Percentiles rank a stretch among this genome's conserved stretches.
Evolutionary conservation across 805 yeast species (phyloP).

Genomic region (Sugiyamaella chiloensis): DNA sequence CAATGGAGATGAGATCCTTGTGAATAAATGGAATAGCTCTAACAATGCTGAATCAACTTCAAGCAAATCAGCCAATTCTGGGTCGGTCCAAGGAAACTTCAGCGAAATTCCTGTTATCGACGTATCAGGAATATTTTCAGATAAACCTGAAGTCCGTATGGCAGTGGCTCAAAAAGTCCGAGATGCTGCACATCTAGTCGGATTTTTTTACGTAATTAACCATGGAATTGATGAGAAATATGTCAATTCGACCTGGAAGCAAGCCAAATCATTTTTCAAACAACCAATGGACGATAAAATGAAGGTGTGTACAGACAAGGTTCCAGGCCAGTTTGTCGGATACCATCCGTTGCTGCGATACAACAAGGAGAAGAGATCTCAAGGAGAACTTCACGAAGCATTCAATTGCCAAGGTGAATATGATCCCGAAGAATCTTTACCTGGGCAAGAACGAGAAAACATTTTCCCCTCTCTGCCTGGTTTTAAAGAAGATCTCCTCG

Average conservation of each 20-base stretch:
- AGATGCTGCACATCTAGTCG: constrained; percentile 53
- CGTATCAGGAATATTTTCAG: not conserved
- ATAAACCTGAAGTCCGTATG: not conserved
- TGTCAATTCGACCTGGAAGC: constrained; percentile 18
- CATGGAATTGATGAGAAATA: constrained; percentile 44
- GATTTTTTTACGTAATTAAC: constrained; percentile 49
- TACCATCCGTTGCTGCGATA: constrained; percentile 41
- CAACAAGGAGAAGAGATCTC: not conserved
- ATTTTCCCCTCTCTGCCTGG: constrained; percentile 35
- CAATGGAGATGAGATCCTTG: not conserved
- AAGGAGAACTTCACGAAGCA: constrained; percentile 62
- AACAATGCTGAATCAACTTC: not conserved
- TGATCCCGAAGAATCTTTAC: constrained; percentile 47
- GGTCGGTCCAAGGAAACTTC: not conserved
- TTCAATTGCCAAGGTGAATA: constrained; percentile 51
- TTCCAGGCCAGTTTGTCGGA: constrained; percentile 52
- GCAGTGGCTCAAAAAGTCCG: constrained; percentile 25
- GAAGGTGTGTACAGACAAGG: constrained; percentile 48
- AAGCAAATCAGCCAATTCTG: no score
- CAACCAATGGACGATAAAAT: constrained; percentile 37
- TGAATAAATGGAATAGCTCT: not conserved
- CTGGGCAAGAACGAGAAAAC: constrained; percentile 29
- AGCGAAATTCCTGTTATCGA: not conserved
- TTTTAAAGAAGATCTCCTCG: constrained; percentile 45
- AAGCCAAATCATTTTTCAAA: constrained; percentile 1